phyloP scores from a whole-genome alignment of 768 basidiomycete genomes.

The Boletus rubropictus region DNA sequence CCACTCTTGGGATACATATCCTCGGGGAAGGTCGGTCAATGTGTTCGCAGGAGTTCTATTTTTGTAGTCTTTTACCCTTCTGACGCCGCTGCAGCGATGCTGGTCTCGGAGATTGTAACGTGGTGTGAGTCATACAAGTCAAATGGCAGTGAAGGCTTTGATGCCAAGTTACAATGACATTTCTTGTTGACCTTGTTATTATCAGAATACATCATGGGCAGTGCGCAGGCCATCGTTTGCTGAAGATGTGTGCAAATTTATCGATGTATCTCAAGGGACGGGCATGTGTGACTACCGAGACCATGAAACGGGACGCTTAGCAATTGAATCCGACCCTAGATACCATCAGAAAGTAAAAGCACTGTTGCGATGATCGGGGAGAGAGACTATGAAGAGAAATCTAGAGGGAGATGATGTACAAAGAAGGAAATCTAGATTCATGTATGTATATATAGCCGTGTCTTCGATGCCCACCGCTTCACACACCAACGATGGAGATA shows the following conservation, averaged over 20 bases:
- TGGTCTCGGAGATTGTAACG: too few relatives aligned
- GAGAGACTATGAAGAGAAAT: background rate
- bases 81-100: too few relatives aligned
- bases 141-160: too few relatives aligned
- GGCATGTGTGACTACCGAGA: background rate
- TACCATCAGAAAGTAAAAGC: background rate
- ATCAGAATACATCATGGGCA: too few relatives aligned
- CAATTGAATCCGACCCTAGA: background rate
- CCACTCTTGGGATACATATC: background rate
- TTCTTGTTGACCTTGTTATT: too few relatives aligned
- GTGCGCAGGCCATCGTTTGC: too few relatives aligned
- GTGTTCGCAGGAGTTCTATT: background rate
- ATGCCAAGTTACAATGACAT: too few relatives aligned
- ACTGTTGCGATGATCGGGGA: background rate
- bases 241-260: too few relatives aligned
- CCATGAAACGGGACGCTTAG: background rate
- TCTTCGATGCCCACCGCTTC: slow-evolving; percentile 1
- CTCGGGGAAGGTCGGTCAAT: background rate
- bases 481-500: slow-evolving; percentile 34
- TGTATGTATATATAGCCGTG: background rate
- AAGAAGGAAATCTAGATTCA: background rate
- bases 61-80: too few relatives aligned
- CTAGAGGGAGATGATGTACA: background rate
- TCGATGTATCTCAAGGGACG: background rate
- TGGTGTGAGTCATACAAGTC: too few relatives aligned